Percentiles rank a stretch among this genome's conserved stretches.
Evolutionary conservation across 805 yeast genomes (phyloP).

Genomic region (Kregervanrija pseudodelftensis): DNA sequence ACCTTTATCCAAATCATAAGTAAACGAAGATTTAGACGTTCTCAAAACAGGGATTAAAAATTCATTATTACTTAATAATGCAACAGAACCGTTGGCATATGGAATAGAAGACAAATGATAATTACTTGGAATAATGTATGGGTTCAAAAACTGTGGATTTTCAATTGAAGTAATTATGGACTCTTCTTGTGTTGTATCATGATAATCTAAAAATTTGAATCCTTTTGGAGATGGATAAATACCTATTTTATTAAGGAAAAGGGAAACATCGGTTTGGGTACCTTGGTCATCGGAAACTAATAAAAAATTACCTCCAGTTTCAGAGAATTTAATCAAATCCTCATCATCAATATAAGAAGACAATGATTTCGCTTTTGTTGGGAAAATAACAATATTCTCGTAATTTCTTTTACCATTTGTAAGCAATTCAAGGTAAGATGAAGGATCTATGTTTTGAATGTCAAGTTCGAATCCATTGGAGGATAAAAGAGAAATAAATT

Average conservation of each 20-base stretch:
- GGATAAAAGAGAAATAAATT: conserved; percentile 15
- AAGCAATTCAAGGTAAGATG: conserved; percentile 23
- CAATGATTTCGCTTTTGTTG: conserved; percentile 42
- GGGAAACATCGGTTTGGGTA: conserved; percentile 54
- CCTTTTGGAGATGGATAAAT: conserved; percentile 77
- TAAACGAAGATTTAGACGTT: conserved; percentile 60
- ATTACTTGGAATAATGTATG: conserved; percentile 15
- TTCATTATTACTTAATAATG: conserved; percentile 63
- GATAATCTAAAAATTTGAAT: conserved; percentile 59
- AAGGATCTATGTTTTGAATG: conserved; percentile 18
- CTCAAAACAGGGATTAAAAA: conserved; percentile 61
- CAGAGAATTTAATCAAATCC: conserved; percentile 51
- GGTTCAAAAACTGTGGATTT: conserved; percentile 26
- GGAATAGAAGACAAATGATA: conserved; percentile 7
- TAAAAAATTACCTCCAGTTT: conserved; percentile 69
- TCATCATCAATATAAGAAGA: conserved; percentile 35
- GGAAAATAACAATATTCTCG: conserved; percentile 54
- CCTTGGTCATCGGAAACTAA: conserved; percentile 48
- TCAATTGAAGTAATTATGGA: conserved; percentile 7
- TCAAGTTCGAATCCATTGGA: conserved; percentile 14
- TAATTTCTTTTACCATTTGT: conserved; percentile 38
- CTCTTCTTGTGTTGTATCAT: conserved; percentile 25
- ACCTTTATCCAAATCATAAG: conserved; percentile 40
- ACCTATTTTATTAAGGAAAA: conserved; percentile 73
- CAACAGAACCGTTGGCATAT: conserved; percentile 49